A percentile compares a stretch with the other conserved stretches of the same genome.
These are phyloP conservation scores for Pelargonium nanum DNA, from an alignment of 345 rosid species.

Conservation along the genomic window DNA sequence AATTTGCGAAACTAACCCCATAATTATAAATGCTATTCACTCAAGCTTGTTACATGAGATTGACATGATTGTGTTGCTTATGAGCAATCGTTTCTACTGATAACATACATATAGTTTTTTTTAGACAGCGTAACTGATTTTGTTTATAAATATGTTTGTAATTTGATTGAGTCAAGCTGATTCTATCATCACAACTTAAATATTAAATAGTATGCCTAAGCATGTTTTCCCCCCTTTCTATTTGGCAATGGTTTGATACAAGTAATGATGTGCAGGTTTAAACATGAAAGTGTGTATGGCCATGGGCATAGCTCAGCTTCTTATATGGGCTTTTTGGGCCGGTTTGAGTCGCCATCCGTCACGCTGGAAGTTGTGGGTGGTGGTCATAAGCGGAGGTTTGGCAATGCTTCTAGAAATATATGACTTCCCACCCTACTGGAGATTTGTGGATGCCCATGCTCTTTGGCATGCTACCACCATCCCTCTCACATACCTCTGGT, in stretches of 20 bases:
- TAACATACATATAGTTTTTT: too few species aligned
- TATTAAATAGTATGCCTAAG: too few species aligned
- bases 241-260: not conserved
- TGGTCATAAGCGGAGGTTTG: constrained; percentile 34
- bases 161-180: too few species aligned
- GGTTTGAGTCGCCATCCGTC: constrained; percentile 57
- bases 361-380: constrained; percentile 68
- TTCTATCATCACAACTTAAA: too few species aligned
- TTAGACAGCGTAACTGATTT: too few species aligned
- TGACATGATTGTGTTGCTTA: too few species aligned
- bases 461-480: constrained; percentile 61
- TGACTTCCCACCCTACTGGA: constrained; percentile 70
- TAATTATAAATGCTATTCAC: too few species aligned
- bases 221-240: not conserved
- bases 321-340: constrained; percentile 82
- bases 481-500: constrained; percentile 69
- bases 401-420: constrained; percentile 45
- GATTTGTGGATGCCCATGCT: constrained; percentile 67
- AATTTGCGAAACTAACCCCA: too few species aligned
- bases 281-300: constrained; percentile 60
- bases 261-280: constrained; percentile 34
- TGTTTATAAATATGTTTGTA: too few species aligned
- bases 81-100: too few species aligned
- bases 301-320: constrained; percentile 57
- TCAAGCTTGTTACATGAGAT: too few species aligned